Conservation (phyloP, 371 early-diverging fungal genomes). For the Mucor velutinosus region DNA sequence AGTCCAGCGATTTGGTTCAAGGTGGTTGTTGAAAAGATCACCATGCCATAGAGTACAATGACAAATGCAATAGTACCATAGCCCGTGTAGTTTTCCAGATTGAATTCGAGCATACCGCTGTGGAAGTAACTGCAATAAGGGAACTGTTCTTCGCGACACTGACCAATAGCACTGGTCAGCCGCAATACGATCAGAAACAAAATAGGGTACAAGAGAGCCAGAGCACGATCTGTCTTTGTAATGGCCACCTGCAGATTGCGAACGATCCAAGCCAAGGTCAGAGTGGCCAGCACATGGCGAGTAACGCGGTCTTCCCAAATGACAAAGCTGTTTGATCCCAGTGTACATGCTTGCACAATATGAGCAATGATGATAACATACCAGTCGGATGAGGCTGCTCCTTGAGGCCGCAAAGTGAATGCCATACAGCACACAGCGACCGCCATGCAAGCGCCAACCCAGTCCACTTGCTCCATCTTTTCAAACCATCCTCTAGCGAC, state of each 20-base stretch:
- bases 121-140: conserved; percentile 62
- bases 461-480: conserved; percentile 37
- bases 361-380: conserved; percentile 25
- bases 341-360: conserved; percentile 60
- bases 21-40: not conserved
- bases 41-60: not conserved
- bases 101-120: conserved; percentile 23
- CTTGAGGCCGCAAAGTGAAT: not conserved
- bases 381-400: not conserved
- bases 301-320: conserved; percentile 84
- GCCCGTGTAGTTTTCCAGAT: conserved; percentile 2
- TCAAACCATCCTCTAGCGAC: conserved; percentile 33
- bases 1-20: not conserved
- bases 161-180: conserved; percentile 62
- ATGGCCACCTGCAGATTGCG: not conserved
- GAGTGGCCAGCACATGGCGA: conserved; percentile 42
- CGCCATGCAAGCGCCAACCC: conserved; percentile 29
- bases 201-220: conserved; percentile 30
- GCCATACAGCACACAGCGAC: not conserved
- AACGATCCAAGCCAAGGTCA: conserved; percentile 31
- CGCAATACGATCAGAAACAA: conserved; percentile 59
- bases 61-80: not conserved
- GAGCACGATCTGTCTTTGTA: not conserved
- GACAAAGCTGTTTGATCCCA: conserved; percentile 89
- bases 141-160: conserved; percentile 89